Evolutionary conservation across 2,329 filamentous ascomycete species (phyloP), one percentile per base, ranked within the genome.

Genomic region (Conoideocrella luteorostrata): DNA sequence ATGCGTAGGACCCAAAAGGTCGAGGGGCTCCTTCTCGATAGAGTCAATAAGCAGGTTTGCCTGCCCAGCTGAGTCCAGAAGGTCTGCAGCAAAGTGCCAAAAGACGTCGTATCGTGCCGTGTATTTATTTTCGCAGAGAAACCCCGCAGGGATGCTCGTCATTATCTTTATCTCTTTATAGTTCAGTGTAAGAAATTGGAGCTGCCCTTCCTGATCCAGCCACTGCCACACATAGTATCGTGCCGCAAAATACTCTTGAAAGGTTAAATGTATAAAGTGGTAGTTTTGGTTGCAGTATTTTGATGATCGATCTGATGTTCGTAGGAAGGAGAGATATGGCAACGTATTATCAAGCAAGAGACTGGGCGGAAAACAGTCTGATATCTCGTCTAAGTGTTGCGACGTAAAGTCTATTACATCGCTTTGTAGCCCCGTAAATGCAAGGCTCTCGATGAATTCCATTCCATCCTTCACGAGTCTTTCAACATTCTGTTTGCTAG

Each of bases 181-280:
- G 15, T 39, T 43, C 7, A 55, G 32, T 7, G 22, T 12, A 3
- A 52, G 40, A 45, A 22, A 53, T 39, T 47, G n/a, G 1, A 60
- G 52, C 5, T 23, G 28, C 15, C 12, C 43, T 21, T 9, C n/a
- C 5, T 24, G 21, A 21, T 40, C 51, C 60, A 60, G 67, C 40
- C 40, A 42, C 15, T 57, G 50, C 24, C 51, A 52, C n/a, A 57
- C 56, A 47, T 68, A 67, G 47, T 68, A 67, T 21, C 47, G 53
- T 3, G 67, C 67, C 0, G 62, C 65, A 53, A 70, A 69, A 41
- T 57, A 69, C 47, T 69, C 67, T 44, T 69, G 65, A 47, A 65
- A 67, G 1, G 66, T 69, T 9, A 69, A 48, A 46, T 71, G 67
- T 21, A 69, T 20, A 37, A 71, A 70, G 45, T 69, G 60, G 42